These are phyloP conservation scores for Penicillium concentricum DNA, from an alignment of 2,329 filamentous ascomycete genomes.

Conservation along the genomic window DNA sequence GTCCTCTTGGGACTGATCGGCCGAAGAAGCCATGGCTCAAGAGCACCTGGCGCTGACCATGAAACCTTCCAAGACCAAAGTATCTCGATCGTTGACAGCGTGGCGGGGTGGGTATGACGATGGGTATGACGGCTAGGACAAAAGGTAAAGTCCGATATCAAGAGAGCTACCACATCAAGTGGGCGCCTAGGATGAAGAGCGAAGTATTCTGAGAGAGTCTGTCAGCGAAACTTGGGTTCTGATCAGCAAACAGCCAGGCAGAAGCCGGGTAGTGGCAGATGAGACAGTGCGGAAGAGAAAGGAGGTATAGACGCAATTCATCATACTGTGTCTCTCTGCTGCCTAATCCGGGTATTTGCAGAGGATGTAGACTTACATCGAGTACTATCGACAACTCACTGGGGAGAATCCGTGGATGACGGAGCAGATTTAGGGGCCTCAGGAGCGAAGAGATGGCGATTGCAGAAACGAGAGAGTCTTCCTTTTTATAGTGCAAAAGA, in stretches of 20 bases:
- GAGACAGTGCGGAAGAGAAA: background rate
- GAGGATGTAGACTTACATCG: background rate
- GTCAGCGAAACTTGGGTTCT: background rate
- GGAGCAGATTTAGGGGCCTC: background rate
- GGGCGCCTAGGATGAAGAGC: background rate
- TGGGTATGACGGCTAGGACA: background rate
- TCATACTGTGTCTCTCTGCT: background rate
- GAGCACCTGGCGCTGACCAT: background rate
- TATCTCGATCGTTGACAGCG: background rate
- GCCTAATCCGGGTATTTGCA: background rate
- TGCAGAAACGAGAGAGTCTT: background rate
- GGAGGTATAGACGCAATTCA: background rate
- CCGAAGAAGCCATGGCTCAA: constrained; percentile 9
- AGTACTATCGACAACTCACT: background rate
- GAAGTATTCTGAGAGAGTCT: background rate
- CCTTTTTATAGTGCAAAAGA: background rate
- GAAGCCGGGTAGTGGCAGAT: background rate
- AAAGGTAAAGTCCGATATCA: background rate
- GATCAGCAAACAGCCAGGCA: background rate
- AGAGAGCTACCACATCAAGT: background rate
- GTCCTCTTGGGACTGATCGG: constrained; percentile 23
- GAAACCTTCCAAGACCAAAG: background rate
- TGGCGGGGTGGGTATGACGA: background rate
- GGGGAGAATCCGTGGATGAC: background rate
- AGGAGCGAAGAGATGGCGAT: background rate